A percentile compares a stretch with the other conserved stretches of the same genome.
Conservation (phyloP, 148 eudicot species). For the Rhododendron henanense region DNA sequence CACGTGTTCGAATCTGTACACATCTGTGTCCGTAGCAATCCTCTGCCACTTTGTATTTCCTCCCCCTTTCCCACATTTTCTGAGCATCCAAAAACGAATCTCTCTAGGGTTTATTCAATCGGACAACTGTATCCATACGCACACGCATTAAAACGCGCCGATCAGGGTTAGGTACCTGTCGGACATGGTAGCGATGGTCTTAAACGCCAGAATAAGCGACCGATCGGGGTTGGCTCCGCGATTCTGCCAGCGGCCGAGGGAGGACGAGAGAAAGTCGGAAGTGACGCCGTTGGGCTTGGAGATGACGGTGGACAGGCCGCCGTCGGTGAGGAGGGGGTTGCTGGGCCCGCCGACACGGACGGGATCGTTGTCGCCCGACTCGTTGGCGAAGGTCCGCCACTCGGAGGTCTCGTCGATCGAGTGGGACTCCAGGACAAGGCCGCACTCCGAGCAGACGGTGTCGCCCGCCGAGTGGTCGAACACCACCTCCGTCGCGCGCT, state of each 20-base stretch:
- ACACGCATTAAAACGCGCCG: background rate
- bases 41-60: background rate
- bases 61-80: background rate
- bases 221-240: slow-evolving; percentile 68
- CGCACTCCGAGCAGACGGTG: slow-evolving; percentile 89
- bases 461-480: slow-evolving; percentile 90
- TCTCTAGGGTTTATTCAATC: background rate
- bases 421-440: slow-evolving; percentile 80
- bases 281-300: slow-evolving; percentile 71
- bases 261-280: slow-evolving; percentile 57
- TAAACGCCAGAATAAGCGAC: slow-evolving; percentile 59
- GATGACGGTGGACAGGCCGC: slow-evolving; percentile 73
- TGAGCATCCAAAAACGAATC: background rate
- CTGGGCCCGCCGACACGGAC: slow-evolving; percentile 86
- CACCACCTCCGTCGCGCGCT: slow-evolving; percentile 75
- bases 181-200: slow-evolving; percentile 86
- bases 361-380: slow-evolving; percentile 79
- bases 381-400: slow-evolving; percentile 92
- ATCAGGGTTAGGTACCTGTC: slow-evolving; percentile 48
- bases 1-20: too few relatives aligned
- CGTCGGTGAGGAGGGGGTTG: slow-evolving; percentile 69
- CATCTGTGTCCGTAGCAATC: too few relatives aligned
- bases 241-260: slow-evolving; percentile 81
- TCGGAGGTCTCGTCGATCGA: slow-evolving; percentile 95
- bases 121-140: too few relatives aligned